Percentiles rank a stretch among this genome's conserved stretches.
These are phyloP conservation scores for Rhodotorula sp. DNA, from an alignment of 1,284 basidiomycete genomes.

Conservation along the genomic window DNA sequence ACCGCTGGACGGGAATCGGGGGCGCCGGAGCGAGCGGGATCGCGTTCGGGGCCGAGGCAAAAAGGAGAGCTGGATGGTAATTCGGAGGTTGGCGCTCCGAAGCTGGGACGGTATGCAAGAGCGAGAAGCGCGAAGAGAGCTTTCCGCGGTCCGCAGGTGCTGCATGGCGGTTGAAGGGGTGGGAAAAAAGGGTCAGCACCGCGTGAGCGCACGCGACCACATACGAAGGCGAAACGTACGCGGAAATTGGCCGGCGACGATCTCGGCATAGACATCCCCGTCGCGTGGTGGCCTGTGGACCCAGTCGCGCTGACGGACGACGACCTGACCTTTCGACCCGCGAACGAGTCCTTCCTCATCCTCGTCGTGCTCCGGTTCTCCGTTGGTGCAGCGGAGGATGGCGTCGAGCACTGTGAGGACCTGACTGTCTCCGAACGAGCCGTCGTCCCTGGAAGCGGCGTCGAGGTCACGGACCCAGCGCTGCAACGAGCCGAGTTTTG, in stretches of 20 bases:
- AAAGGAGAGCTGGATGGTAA: constrained; percentile 57
- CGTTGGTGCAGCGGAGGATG: constrained; percentile 54
- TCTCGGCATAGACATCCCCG: constrained; percentile 18
- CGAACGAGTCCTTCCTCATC: constrained; percentile 17
- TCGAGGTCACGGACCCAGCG: constrained; percentile 62
- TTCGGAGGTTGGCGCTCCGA: constrained; percentile 55
- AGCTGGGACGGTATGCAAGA: constrained; percentile 50
- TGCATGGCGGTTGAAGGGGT: background rate
- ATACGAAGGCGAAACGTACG: background rate
- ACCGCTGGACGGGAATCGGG: constrained; percentile 37
- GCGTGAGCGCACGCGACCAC: too few species aligned
- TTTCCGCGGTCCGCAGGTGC: constrained; percentile 3
- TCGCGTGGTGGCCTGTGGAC: constrained; percentile 27
- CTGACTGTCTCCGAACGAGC: constrained; percentile 50
- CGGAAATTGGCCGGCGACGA: constrained; percentile 19
- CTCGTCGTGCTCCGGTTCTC: constrained; percentile 12
- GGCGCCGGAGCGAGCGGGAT: constrained; percentile 49
- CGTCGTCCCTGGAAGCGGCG: constrained; percentile 52
- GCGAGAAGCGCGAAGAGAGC: constrained; percentile 22
- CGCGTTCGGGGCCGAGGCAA: constrained; percentile 52
- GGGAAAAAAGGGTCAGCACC: background rate
- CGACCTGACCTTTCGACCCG: constrained; percentile 23
- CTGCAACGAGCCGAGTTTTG: constrained; percentile 60
- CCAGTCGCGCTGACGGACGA: constrained; percentile 32
- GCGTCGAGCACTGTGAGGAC: constrained; percentile 56